Evolutionary conservation across 2,329 filamentous ascomycete genomes (phyloP).

Genomic region (Alternaria sp.): DNA sequence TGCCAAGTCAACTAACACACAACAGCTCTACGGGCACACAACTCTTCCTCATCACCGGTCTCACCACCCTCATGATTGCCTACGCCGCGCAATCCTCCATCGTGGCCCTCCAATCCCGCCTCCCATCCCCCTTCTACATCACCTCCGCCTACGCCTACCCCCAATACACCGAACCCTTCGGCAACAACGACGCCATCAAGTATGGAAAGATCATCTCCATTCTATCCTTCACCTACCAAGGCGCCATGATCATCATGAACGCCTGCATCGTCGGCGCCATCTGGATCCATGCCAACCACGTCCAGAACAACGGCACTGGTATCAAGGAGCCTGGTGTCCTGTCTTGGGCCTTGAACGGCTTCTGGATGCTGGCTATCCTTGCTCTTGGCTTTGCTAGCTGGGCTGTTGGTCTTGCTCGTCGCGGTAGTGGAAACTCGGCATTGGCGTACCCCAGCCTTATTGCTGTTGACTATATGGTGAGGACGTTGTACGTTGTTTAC

Average conservation of each 20-base stretch:
- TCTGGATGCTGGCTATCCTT: conserved; percentile 22
- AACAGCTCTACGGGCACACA: conserved; percentile 17
- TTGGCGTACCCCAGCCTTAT: conserved; percentile 11
- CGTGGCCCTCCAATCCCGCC: conserved; percentile 19
- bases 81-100: conserved; percentile 22
- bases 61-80: conserved; percentile 21
- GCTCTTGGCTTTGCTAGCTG: conserved; percentile 23
- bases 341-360: conserved; percentile 18
- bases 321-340: conserved; percentile 21
- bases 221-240: conserved; percentile 23
- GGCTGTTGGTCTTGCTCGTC: conserved; percentile 11
- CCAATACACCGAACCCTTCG: conserved; percentile 6
- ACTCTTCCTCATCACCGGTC: conserved; percentile 21
- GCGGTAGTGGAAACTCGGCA: conserved; percentile 9
- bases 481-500: conserved; percentile 19
- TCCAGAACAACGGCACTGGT: conserved; percentile 21
- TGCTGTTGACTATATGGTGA: neutral
- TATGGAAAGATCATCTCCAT: conserved; percentile 23
- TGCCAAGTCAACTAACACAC: neutral
- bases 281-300: conserved; percentile 27
- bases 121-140: conserved; percentile 20
- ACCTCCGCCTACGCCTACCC: conserved; percentile 24
- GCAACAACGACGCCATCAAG: neutral
- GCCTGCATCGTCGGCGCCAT: conserved; percentile 33
- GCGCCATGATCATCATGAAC: conserved; percentile 22